Percentiles rank a stretch among this genome's conserved stretches.
phyloP scores from a whole-genome alignment of 768 basidiomycete species.

The Gymnopilus junonius region DNA sequence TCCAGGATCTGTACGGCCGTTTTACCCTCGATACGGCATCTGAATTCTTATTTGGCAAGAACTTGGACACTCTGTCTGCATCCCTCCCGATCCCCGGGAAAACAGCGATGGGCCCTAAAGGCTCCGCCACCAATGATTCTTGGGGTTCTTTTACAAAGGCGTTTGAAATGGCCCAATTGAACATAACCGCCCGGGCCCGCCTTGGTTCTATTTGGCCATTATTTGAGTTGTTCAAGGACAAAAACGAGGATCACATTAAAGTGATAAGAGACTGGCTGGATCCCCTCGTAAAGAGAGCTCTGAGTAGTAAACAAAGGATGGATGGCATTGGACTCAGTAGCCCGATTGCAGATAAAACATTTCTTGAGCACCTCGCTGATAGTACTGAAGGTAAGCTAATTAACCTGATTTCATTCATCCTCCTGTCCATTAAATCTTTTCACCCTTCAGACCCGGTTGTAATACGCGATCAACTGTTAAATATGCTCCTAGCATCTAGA shows the following conservation, averaged over 20 bases:
- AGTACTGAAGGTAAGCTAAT: constrained; percentile 58
- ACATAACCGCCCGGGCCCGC: constrained; percentile 50
- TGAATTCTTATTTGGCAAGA: constrained; percentile 73
- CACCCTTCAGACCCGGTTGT: constrained; percentile 54
- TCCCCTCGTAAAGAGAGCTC: constrained; percentile 59
- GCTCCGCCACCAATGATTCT: constrained; percentile 58
- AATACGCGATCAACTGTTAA: constrained; percentile 80
- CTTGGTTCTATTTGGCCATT: constrained; percentile 65
- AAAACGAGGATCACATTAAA: constrained; percentile 47
- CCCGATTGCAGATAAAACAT: constrained; percentile 57
- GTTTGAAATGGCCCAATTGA: constrained; percentile 62
- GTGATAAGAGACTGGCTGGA: constrained; percentile 65
- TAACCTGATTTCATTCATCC: background rate
- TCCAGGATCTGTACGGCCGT: constrained; percentile 69
- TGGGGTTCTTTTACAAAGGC: constrained; percentile 68
- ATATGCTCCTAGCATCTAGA: constrained; percentile 74
- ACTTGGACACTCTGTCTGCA: constrained; percentile 61
- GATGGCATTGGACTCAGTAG: constrained; percentile 41
- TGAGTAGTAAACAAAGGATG: constrained; percentile 45
- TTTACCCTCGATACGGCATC: constrained; percentile 76
- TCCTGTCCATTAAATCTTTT: background rate
- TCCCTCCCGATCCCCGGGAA: constrained; percentile 54
- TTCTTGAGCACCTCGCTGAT: constrained; percentile 69
- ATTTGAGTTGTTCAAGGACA: constrained; percentile 61
- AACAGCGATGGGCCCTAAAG: constrained; percentile 55